These are phyloP conservation scores for Lepidopterella palustris DNA, from an alignment of 495 filamentous ascomycete species.

Conservation along the genomic window DNA sequence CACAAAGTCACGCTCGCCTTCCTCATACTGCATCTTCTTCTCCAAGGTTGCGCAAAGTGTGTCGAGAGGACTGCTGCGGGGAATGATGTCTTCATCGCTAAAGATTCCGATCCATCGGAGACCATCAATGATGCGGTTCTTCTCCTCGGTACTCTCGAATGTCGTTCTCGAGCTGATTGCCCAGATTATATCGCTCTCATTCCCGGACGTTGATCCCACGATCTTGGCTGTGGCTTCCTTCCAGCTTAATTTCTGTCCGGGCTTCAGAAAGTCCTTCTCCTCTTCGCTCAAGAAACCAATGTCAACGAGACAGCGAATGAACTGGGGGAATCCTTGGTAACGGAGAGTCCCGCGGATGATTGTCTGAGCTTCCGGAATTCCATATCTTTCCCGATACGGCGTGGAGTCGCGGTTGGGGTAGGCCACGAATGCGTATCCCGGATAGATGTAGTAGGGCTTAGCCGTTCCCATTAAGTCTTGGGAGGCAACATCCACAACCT, in stretches of 20 bases:
- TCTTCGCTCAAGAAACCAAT: constrained; percentile 73
- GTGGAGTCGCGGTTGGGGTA: constrained; percentile 93
- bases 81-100: constrained; percentile 64
- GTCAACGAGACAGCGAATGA: constrained; percentile 79
- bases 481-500: constrained; percentile 48
- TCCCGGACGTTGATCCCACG: constrained; percentile 55
- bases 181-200: constrained; percentile 58
- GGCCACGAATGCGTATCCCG: constrained; percentile 79
- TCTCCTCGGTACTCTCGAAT: constrained; percentile 66
- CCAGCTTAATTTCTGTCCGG: constrained; percentile 51
- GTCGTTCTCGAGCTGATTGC: constrained; percentile 69
- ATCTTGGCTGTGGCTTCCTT: constrained; percentile 74
- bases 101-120: constrained; percentile 85
- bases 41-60: constrained; percentile 86
- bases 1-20: constrained; percentile 72
- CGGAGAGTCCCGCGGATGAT: constrained; percentile 71
- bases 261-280: constrained; percentile 52
- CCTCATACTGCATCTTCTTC: constrained; percentile 83
- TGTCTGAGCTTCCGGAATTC: constrained; percentile 77
- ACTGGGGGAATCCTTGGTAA: constrained; percentile 82
- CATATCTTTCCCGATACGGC: constrained; percentile 78
- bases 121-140: constrained; percentile 66
- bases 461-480: constrained; percentile 74
- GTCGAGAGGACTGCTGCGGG: constrained; percentile 75
- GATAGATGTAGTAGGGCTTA: constrained; percentile 88